A percentile compares a stretch with the other conserved stretches of the same genome.
phyloP scores from a whole-genome alignment of 495 filamentous ascomycete genomes.

The Neurospora sublineolata region DNA sequence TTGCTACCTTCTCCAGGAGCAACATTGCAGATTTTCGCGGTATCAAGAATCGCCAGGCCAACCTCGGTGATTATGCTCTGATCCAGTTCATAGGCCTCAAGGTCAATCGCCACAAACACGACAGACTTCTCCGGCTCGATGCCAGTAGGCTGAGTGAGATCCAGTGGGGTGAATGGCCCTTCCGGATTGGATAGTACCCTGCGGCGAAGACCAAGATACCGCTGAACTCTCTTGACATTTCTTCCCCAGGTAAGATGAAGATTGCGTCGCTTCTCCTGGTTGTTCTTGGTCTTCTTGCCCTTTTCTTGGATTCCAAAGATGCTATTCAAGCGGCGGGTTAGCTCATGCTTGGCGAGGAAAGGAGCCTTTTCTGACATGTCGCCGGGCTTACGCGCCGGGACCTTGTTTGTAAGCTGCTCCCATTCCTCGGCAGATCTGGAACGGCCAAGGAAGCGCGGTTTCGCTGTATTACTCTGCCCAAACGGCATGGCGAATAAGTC shows the following conservation, averaged over 20 bases:
- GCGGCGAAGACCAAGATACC: slow-evolving; percentile 54
- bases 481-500: slow-evolving; percentile 48
- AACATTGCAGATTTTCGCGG: slow-evolving; percentile 38
- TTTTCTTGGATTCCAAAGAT: slow-evolving; percentile 8
- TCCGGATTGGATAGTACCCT: not conserved
- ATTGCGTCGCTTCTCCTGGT: slow-evolving; percentile 29
- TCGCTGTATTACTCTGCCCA: slow-evolving; percentile 39
- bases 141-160: slow-evolving; percentile 16
- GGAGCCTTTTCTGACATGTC: slow-evolving; percentile 11
- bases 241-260: slow-evolving; percentile 36
- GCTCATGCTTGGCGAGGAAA: slow-evolving; percentile 4
- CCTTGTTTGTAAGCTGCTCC: slow-evolving; percentile 16
- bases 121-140: slow-evolving; percentile 38
- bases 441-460: slow-evolving; percentile 54
- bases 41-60: slow-evolving; percentile 76
- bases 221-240: slow-evolving; percentile 49
- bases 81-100: slow-evolving; percentile 66
- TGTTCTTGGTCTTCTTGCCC: slow-evolving; percentile 29
- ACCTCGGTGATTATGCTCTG: slow-evolving; percentile 64
- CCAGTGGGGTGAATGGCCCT: not conserved
- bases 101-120: slow-evolving; percentile 68
- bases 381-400: slow-evolving; percentile 14
- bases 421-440: slow-evolving; percentile 27
- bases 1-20: slow-evolving; percentile 47
- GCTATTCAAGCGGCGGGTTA: slow-evolving; percentile 2